A percentile compares a stretch with the other conserved stretches of the same genome.
Evolutionary conservation across 2,329 filamentous ascomycete genomes (phyloP).

Genomic region (Claviceps purpurea): DNA sequence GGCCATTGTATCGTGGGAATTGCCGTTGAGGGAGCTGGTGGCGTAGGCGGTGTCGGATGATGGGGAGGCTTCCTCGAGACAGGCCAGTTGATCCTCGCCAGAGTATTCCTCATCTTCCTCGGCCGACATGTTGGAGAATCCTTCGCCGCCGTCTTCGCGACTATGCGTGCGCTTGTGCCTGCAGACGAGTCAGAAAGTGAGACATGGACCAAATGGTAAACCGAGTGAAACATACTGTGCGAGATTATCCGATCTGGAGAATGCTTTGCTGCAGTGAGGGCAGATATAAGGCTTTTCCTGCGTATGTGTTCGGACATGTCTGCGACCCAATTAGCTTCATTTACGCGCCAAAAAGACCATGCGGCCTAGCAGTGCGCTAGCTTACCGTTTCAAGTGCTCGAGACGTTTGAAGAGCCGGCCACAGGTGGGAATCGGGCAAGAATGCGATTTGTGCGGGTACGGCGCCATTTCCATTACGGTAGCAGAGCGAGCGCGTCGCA

Average conservation of each 20-base stretch:
- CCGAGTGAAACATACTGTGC: constrained; percentile 60
- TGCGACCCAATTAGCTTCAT: constrained; percentile 26
- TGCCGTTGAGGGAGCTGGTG: constrained; percentile 35
- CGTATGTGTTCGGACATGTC: constrained; percentile 97
- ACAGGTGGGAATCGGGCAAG: constrained; percentile 96
- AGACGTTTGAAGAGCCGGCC: constrained; percentile 96
- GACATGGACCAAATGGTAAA: neutral
- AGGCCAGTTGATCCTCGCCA: constrained; percentile 72
- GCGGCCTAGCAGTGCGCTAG: constrained; percentile 13
- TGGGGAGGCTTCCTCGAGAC: constrained; percentile 67
- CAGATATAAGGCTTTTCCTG: constrained; percentile 98
- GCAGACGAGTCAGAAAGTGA: constrained; percentile 9
- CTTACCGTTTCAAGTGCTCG: constrained; percentile 98
- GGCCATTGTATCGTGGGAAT: constrained; percentile 19
- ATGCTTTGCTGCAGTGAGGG: constrained; percentile 96
- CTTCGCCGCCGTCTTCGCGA: constrained; percentile 48
- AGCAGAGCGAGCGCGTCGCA: constrained; percentile 82
- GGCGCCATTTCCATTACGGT: constrained; percentile 94
- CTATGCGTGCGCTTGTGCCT: constrained; percentile 75
- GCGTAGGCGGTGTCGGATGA: constrained; percentile 54
- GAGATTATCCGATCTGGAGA: constrained; percentile 96
- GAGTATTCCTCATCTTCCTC: constrained; percentile 75
- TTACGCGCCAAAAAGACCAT: neutral
- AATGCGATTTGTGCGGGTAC: constrained; percentile 95
- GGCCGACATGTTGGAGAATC: constrained; percentile 51